Conservation (phyloP, 352 stramenopile species). For the Aphanomyces cochlioides region DNA sequence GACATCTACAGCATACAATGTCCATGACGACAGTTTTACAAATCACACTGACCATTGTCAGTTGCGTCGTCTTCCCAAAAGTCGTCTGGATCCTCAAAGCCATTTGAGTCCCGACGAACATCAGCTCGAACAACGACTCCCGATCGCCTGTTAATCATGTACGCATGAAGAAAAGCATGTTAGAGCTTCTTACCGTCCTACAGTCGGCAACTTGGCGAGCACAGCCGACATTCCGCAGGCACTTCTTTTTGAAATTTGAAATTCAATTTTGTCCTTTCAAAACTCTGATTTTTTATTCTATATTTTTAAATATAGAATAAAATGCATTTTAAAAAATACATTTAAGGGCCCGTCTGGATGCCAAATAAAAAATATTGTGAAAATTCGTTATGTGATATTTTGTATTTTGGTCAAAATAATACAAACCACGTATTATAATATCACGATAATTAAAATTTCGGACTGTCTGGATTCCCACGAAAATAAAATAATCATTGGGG, state of each 20-base stretch:
- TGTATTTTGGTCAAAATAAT: too few species aligned
- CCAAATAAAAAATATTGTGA: too few species aligned
- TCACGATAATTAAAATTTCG: too few species aligned
- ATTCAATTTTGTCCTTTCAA: neutral
- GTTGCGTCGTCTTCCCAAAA: constrained; percentile 72
- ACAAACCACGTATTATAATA: too few species aligned
- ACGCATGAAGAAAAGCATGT: too few species aligned
- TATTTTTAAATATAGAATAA: constrained; percentile 6
- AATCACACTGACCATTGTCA: neutral
- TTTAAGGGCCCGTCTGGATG: too few species aligned
- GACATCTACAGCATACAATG: too few species aligned
- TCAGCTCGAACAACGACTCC: constrained; percentile 57
- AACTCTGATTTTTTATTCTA: neutral
- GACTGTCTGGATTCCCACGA: too few species aligned
- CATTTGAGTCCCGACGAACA: constrained; percentile 69
- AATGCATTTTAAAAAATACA: neutral
- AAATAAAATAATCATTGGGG: too few species aligned
- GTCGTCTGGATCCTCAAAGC: constrained; percentile 84
- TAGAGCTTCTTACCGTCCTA: constrained; percentile 13
- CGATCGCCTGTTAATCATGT: constrained; percentile 37
- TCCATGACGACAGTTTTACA: too few species aligned
- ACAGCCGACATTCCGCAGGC: neutral
- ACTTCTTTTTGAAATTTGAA: constrained; percentile 16
- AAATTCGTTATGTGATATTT: too few species aligned
- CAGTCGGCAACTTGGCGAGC: neutral